phyloP scores from a whole-genome alignment of 2,329 filamentous ascomycete species.

The Aspergillus hortae region DNA sequence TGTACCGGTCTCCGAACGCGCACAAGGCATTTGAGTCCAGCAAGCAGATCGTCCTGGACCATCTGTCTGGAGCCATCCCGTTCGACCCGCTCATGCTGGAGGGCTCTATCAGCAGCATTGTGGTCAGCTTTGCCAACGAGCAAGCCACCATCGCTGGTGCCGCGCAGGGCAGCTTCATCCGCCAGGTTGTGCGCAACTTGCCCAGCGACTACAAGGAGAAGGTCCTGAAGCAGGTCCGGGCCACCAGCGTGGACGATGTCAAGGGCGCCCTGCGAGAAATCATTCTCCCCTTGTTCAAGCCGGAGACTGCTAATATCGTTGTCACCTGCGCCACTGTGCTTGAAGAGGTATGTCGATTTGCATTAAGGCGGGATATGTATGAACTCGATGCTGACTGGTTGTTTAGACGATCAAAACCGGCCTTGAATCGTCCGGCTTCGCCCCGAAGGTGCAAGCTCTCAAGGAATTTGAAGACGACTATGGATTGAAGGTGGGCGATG shows the following conservation, averaged over 20 bases:
- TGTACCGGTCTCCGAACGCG: slow-evolving; percentile 87
- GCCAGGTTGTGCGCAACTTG: slow-evolving; percentile 73
- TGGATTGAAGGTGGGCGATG: slow-evolving; percentile 63
- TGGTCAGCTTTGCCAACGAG: slow-evolving; percentile 81
- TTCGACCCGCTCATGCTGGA: slow-evolving; percentile 83
- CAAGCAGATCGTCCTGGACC: slow-evolving; percentile 68
- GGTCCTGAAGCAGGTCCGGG: slow-evolving; percentile 72
- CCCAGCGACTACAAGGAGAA: slow-evolving; percentile 73
- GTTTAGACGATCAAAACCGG: slow-evolving; percentile 68
- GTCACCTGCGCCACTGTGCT: slow-evolving; percentile 84
- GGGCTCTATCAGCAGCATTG: slow-evolving; percentile 84
- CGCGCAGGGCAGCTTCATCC: slow-evolving; percentile 77
- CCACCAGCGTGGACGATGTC: slow-evolving; percentile 73
- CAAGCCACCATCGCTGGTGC: slow-evolving; percentile 81
- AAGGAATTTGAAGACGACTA: slow-evolving; percentile 87
- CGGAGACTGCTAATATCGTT: slow-evolving; percentile 77
- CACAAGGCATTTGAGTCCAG: slow-evolving; percentile 80
- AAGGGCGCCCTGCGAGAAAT: slow-evolving; percentile 69
- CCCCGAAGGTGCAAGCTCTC: slow-evolving; percentile 68
- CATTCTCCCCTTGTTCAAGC: slow-evolving; percentile 74
- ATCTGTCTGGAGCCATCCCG: slow-evolving; percentile 65
- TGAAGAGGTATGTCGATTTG: slow-evolving; percentile 64
- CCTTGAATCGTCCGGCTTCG: slow-evolving; percentile 74
- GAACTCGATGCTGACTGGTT: slow-evolving; percentile 16
- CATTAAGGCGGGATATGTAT: background rate